These are phyloP conservation scores for Talaromyces sp. DNA, from an alignment of 2,329 filamentous ascomycete genomes.

Conservation along the genomic window DNA sequence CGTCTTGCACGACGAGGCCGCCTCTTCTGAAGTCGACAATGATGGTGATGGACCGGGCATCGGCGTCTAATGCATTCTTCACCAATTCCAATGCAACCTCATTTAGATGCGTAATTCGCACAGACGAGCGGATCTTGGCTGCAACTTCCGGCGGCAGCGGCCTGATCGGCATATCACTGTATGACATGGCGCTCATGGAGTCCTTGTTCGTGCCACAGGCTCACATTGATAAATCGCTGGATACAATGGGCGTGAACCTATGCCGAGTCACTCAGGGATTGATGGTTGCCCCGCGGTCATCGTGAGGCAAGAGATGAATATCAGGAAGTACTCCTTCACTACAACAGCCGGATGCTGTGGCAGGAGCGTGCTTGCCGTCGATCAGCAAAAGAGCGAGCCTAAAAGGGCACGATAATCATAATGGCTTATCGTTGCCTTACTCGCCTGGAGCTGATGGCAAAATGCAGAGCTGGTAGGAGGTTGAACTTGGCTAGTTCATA, in stretches of 20 bases:
- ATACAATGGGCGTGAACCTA: not conserved
- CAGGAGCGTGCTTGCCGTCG: not conserved
- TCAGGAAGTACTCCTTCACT: not conserved
- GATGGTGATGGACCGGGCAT: slow-evolving; percentile 62
- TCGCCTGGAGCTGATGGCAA: not conserved
- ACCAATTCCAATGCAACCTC: slow-evolving; percentile 66
- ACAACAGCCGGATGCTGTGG: not conserved
- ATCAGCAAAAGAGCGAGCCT: not conserved
- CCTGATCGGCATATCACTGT: slow-evolving; percentile 45
- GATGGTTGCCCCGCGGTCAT: not conserved
- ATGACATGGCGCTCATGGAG: slow-evolving; percentile 16
- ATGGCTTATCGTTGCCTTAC: not conserved
- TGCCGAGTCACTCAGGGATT: not conserved
- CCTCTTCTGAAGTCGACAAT: slow-evolving; percentile 70
- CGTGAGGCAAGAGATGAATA: not conserved
- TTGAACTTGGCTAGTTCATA: not conserved
- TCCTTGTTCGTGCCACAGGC: not conserved
- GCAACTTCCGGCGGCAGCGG: slow-evolving; percentile 65
- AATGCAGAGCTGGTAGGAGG: not conserved
- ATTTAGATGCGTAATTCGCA: slow-evolving; percentile 68
- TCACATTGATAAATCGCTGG: not conserved
- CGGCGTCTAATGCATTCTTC: slow-evolving; percentile 79
- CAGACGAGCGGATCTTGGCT: slow-evolving; percentile 78
- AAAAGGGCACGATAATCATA: not conserved
- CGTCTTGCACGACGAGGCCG: slow-evolving; percentile 73